Percentiles rank a stretch among this genome's conserved stretches.
phyloP scores from a whole-genome alignment of 345 rosid genomes.

The Rhizophora mangle region DNA sequence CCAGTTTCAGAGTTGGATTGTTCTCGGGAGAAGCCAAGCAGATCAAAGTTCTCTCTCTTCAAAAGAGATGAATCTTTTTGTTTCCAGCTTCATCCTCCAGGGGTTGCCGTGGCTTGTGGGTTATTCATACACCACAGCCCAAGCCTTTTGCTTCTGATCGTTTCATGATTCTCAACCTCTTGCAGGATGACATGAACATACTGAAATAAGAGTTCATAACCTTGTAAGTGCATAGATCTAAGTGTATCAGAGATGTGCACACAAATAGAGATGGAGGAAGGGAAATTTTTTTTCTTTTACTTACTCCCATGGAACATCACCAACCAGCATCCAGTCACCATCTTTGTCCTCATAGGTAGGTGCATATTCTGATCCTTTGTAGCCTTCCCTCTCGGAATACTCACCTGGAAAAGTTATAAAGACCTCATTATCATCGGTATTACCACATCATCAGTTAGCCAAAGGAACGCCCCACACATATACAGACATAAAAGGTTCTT shows the following conservation, averaged over 20 bases:
- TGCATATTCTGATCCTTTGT: conserved; percentile 63
- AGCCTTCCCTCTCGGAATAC: conserved; percentile 69
- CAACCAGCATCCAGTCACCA: conserved; percentile 86
- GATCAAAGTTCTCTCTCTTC: conserved; percentile 15
- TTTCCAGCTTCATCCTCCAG: conserved; percentile 6
- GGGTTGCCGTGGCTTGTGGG: conserved; percentile 10
- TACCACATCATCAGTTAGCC: not conserved
- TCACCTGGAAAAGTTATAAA: conserved; percentile 34
- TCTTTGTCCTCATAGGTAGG: conserved; percentile 85
- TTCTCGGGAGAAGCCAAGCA: conserved; percentile 49
- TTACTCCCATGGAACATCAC: conserved; percentile 85
- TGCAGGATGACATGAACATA: conserved; percentile 82
- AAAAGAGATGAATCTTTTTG: conserved; percentile 1
- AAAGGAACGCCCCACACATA: not conserved
- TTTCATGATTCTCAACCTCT: conserved; percentile 85
- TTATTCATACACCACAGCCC: conserved; percentile 52
- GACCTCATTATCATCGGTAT: not conserved
- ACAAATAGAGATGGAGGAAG: no score
- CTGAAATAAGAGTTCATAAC: conserved; percentile 36
- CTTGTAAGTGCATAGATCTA: not conserved
- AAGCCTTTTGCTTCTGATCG: conserved; percentile 73
- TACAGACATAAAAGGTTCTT: no score
- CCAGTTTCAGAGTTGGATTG: conserved; percentile 19
- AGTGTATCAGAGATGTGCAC: no score
- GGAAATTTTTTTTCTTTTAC: conserved; percentile 1